Percentiles rank a stretch among this genome's conserved stretches.
phyloP scores from a whole-genome alignment of 805 yeast genomes.

The Isabelozyma pseudorhagii region DNA sequence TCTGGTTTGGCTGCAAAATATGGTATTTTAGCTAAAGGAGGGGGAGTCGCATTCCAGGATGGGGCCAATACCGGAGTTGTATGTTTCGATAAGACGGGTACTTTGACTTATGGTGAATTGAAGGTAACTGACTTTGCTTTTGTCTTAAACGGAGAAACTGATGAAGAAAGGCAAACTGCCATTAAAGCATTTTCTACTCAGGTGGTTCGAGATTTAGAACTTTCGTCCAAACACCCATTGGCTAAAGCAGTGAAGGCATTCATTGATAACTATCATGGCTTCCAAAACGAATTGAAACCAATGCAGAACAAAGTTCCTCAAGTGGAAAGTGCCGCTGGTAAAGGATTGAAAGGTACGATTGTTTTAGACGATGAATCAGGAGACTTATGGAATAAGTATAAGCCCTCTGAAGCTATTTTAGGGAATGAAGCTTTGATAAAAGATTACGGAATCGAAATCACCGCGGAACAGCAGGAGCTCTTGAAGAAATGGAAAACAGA shows the following conservation, averaged over 20 bases:
- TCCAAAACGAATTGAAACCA: slow-evolving; percentile 6
- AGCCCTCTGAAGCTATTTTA: slow-evolving; percentile 37
- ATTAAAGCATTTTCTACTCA: slow-evolving; percentile 35
- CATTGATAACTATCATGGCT: slow-evolving; percentile 23
- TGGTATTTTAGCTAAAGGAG: slow-evolving; percentile 76
- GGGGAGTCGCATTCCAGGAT: slow-evolving; percentile 80
- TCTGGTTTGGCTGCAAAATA: slow-evolving; percentile 74
- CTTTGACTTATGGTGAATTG: slow-evolving; percentile 66
- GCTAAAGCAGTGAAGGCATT: slow-evolving; percentile 52
- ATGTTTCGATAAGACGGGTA: slow-evolving; percentile 80
- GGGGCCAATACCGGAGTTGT: slow-evolving; percentile 61
- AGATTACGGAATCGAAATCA: slow-evolving; percentile 43
- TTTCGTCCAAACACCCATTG: slow-evolving; percentile 66
- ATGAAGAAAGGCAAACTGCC: slow-evolving; percentile 6
- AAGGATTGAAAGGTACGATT: slow-evolving; percentile 51
- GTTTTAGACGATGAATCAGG: slow-evolving; percentile 12
- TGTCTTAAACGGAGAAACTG: slow-evolving; percentile 12
- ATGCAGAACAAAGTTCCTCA: slow-evolving; percentile 38
- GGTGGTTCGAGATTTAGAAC: slow-evolving; percentile 56
- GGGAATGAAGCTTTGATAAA: slow-evolving; percentile 62
- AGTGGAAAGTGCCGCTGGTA: slow-evolving; percentile 56
- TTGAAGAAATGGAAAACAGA: slow-evolving; percentile 56
- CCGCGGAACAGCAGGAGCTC: slow-evolving; percentile 20
- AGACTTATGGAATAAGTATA: slow-evolving; percentile 27
- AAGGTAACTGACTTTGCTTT: slow-evolving; percentile 50